Percentiles rank a stretch among this genome's conserved stretches.
Conservation (phyloP, 768 basidiomycete species). For the Suillus occidentalis region DNA sequence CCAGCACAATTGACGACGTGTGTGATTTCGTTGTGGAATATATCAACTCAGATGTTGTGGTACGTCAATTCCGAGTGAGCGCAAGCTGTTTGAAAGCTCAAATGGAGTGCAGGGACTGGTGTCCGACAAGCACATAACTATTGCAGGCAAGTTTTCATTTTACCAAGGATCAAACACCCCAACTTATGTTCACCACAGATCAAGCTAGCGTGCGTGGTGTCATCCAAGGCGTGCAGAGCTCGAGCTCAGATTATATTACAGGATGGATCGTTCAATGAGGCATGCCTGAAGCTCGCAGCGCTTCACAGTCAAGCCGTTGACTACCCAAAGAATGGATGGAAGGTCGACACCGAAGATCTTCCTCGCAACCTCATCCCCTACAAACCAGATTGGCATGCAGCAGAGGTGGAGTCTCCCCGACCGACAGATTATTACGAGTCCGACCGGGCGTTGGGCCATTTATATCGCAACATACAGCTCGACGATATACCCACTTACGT, state of each 20-base stretch:
- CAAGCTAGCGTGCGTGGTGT: slow-evolving; percentile 57
- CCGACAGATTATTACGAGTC: slow-evolving; percentile 72
- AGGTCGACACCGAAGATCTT: slow-evolving; percentile 53
- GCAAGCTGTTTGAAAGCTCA: background rate
- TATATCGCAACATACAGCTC: slow-evolving; percentile 64
- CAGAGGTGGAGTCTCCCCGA: slow-evolving; percentile 53
- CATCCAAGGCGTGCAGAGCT: background rate
- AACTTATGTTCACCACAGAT: slow-evolving; percentile 40
- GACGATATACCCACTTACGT: slow-evolving; percentile 30
- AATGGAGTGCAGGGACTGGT: slow-evolving; percentile 55
- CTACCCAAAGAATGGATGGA: slow-evolving; percentile 75
- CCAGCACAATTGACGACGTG: slow-evolving; percentile 66
- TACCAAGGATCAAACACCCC: background rate
- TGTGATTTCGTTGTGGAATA: slow-evolving; percentile 83
- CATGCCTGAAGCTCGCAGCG: slow-evolving; percentile 58
- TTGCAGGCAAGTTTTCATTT: slow-evolving; percentile 53
- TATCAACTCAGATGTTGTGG: slow-evolving; percentile 79
- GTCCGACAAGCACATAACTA: slow-evolving; percentile 64
- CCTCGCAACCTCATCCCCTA: slow-evolving; percentile 59
- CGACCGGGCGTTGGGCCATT: slow-evolving; percentile 63
- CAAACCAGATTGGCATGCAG: slow-evolving; percentile 80
- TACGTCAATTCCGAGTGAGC: slow-evolving; percentile 29
- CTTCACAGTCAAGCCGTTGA: slow-evolving; percentile 70
- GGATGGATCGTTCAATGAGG: slow-evolving; percentile 59
- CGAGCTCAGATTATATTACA: slow-evolving; percentile 24